Evolutionary conservation across 805 yeast species (phyloP).

Genomic region (Candida corydali): DNA sequence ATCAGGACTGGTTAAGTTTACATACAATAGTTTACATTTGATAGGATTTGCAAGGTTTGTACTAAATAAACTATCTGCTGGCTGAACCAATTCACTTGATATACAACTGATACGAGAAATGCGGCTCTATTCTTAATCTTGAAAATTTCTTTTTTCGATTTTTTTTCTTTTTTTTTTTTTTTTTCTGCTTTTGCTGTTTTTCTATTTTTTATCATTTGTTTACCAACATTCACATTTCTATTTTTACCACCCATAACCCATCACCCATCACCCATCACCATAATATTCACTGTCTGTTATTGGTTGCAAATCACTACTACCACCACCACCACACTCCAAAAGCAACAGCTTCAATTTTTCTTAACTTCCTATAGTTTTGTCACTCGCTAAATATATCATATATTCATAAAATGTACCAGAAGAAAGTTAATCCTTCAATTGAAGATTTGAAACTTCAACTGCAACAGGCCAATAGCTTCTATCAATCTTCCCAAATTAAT

Average conservation of each 20-base stretch:
- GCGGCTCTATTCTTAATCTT: too few relatives aligned
- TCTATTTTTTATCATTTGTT: not conserved
- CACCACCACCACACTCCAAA: not conserved
- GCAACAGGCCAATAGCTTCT: not conserved
- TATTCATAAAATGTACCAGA: constrained; percentile 1
- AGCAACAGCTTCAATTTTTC: too few relatives aligned
- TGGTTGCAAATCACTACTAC: not conserved
- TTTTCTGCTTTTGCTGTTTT: not conserved
- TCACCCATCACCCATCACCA: not conserved
- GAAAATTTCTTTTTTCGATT: not conserved
- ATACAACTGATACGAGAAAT: too few relatives aligned
- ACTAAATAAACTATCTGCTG: too few relatives aligned
- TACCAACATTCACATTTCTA: not conserved
- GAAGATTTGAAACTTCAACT: constrained; percentile 4
- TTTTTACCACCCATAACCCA: not conserved
- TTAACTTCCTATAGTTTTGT: not conserved
- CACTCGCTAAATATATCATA: not conserved
- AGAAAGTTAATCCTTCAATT: constrained; percentile 2
- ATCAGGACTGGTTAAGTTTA: too few relatives aligned
- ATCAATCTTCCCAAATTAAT: constrained; percentile 18
- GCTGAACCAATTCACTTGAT: too few relatives aligned
- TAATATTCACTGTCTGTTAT: not conserved
- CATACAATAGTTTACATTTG: too few relatives aligned
- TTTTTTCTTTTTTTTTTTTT: too few relatives aligned
- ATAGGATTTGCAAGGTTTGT: too few relatives aligned